Evolutionary conservation across 108 stramenopile genomes (phyloP), one percentile per base, ranked within the genome.

Genomic region (Skeletonema marinoi): DNA sequence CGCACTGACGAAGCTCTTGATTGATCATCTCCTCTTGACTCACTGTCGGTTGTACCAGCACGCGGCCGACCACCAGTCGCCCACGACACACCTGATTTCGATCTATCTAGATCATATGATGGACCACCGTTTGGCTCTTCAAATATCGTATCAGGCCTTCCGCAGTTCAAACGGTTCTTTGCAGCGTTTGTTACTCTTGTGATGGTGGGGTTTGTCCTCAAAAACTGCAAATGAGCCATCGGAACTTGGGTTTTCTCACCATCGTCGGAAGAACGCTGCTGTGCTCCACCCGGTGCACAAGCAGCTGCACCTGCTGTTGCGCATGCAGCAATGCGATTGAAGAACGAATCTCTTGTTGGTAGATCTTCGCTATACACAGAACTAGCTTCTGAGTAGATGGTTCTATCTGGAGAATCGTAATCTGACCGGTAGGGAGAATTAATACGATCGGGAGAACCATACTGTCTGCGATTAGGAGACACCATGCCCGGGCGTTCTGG

Each of bases 71-170:
- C 32, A 44, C 77, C 66, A 36, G 42, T 38, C 14, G 51, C 66
- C 35, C 66, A 60, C 21, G 73, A 75, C 32, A 65, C 46, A 30
- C 35, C 30, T 39, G 61, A 71, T 62, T 72, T 64, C 14, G 70
- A 38, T 71, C 39, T 72, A 30, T 31, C 13, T 41, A 35, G 7
- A 44, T 65, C 33, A 21, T 58, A 29, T 46, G 39, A 42, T 21
- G 61, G 32, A 32, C n/a, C 61, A 39, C 69, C 75, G 32, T 74
- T 75, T 4, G 70, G 79, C 46, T 88, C 85, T 62, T 86, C 87
- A 50, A 84, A 75, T 12, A 93, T 88, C 0, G 81, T 80, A 65
- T 90, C 92, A 3, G 88, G 88, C 17, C 88, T 76, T 19, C 88
- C 89, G 66, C 92, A 93, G 60, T 77, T 11, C 11, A 41, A 84